These are phyloP conservation scores for Epichloe gansuensis DNA, from an alignment of 2,329 filamentous ascomycete species.

Conservation along the genomic window DNA sequence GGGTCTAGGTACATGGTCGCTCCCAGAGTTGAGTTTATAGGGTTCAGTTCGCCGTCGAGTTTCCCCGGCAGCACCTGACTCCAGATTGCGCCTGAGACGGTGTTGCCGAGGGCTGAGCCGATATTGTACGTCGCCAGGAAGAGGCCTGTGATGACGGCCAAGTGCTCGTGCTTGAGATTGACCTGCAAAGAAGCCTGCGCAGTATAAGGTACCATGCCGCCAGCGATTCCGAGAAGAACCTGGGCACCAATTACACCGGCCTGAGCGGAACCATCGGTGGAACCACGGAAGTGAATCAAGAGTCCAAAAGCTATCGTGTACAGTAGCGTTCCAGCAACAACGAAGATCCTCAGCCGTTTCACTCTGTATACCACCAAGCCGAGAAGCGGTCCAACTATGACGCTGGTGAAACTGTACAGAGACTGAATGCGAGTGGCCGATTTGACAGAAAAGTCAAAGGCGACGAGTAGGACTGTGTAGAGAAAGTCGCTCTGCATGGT, in stretches of 20 bases:
- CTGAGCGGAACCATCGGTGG: constrained; percentile 33
- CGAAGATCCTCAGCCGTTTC: constrained; percentile 40
- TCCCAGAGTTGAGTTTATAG: constrained; percentile 32
- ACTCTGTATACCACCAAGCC: constrained; percentile 36
- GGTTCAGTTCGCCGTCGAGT: constrained; percentile 33
- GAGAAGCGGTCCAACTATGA: constrained; percentile 34
- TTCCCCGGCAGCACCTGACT: constrained; percentile 40
- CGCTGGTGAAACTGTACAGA: constrained; percentile 37
- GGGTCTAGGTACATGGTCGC: constrained; percentile 44
- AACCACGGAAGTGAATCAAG: constrained; percentile 43
- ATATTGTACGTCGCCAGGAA: constrained; percentile 44
- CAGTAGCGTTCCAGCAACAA: constrained; percentile 39
- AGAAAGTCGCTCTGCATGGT: constrained; percentile 38
- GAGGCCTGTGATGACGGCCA: constrained; percentile 44
- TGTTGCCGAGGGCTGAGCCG: constrained; percentile 44
- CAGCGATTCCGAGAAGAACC: constrained; percentile 46
- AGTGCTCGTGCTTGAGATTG: constrained; percentile 40
- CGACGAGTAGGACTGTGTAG: constrained; percentile 39
- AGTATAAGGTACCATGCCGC: constrained; percentile 45
- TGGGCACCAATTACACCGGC: constrained; percentile 47
- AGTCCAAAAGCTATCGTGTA: constrained; percentile 42
- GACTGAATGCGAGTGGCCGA: constrained; percentile 36
- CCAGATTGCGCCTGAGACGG: constrained; percentile 51
- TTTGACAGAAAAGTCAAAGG: constrained; percentile 35
- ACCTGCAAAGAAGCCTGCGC: constrained; percentile 48